Percentiles rank a stretch among this genome's conserved stretches.
Conservation (phyloP, 805 yeast species). For the Nakazawaea molendinolei region DNA sequence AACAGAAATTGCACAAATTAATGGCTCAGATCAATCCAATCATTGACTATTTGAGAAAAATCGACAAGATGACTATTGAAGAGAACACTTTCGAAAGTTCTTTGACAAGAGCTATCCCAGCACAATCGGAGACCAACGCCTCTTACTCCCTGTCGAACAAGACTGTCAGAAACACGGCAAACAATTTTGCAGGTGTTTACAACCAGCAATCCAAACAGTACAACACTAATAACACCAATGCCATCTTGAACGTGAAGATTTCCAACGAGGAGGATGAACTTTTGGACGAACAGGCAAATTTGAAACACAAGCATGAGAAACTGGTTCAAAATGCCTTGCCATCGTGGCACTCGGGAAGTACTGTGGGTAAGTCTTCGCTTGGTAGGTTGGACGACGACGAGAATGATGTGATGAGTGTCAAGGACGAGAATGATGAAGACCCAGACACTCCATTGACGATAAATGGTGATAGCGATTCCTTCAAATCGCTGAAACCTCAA, state of each 20-base stretch:
- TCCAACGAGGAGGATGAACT: constrained; percentile 79
- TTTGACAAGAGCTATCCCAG: constrained; percentile 77
- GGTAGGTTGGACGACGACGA: constrained; percentile 52
- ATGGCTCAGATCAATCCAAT: constrained; percentile 90
- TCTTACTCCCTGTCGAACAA: constrained; percentile 58
- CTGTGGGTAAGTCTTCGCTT: constrained; percentile 66
- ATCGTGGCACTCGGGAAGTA: constrained; percentile 89
- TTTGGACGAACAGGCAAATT: constrained; percentile 56
- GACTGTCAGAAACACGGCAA: constrained; percentile 17
- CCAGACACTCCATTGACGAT: neutral
- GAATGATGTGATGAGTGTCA: constrained; percentile 21
- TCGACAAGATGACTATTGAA: constrained; percentile 73
- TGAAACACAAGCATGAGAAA: constrained; percentile 61
- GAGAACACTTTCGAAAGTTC: constrained; percentile 89
- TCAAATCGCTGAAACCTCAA: too few species aligned
- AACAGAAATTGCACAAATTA: constrained; percentile 70
- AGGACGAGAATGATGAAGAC: constrained; percentile 7
- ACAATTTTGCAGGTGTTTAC: constrained; percentile 19
- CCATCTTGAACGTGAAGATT: constrained; percentile 84
- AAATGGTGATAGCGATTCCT: neutral
- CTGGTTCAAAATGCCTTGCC: constrained; percentile 93
- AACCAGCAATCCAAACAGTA: constrained; percentile 23
- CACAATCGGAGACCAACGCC: constrained; percentile 62
- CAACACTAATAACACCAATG: constrained; percentile 39
- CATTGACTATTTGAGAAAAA: constrained; percentile 72